Evolutionary conservation across 2,329 filamentous ascomycete species (phyloP).

Genomic region (Drechslerella dactyloides): DNA sequence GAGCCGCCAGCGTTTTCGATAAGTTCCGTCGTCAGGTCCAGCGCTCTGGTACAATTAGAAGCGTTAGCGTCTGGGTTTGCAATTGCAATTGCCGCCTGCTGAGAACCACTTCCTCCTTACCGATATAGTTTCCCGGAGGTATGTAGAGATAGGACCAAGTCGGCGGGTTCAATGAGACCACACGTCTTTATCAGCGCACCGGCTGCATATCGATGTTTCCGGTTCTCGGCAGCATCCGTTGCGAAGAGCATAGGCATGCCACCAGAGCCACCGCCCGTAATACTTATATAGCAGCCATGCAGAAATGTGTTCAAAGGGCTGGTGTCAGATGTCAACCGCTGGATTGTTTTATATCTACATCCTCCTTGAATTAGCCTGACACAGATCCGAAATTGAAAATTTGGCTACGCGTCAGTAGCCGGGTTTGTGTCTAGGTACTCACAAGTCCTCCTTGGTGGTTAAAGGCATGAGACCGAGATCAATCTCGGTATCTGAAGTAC

Average conservation of each 20-base stretch:
- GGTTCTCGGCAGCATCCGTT: conserved; percentile 59
- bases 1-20: conserved; percentile 60
- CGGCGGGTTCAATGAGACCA: conserved; percentile 56
- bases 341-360: conserved; percentile 57
- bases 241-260: conserved; percentile 58
- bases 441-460: conserved; percentile 18
- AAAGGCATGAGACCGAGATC: conserved; percentile 10
- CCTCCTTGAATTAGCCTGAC: not conserved
- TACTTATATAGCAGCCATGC: conserved; percentile 58
- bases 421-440: too few species aligned
- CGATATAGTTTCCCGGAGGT: conserved; percentile 58
- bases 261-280: conserved; percentile 58
- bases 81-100: too few species aligned
- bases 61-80: too few species aligned
- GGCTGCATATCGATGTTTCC: conserved; percentile 57
- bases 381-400: too few species aligned
- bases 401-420: too few species aligned
- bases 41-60: conserved; percentile 52
- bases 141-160: conserved; percentile 60
- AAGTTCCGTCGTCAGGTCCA: conserved; percentile 59
- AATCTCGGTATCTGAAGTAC: not conserved
- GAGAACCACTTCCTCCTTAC: conserved; percentile 54
- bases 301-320: conserved; percentile 56
- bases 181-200: conserved; percentile 56
- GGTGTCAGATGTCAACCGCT: conserved; percentile 57